phyloP scores from a whole-genome alignment of 768 basidiomycete genomes.

The Asterophora lycoperdoides region DNA sequence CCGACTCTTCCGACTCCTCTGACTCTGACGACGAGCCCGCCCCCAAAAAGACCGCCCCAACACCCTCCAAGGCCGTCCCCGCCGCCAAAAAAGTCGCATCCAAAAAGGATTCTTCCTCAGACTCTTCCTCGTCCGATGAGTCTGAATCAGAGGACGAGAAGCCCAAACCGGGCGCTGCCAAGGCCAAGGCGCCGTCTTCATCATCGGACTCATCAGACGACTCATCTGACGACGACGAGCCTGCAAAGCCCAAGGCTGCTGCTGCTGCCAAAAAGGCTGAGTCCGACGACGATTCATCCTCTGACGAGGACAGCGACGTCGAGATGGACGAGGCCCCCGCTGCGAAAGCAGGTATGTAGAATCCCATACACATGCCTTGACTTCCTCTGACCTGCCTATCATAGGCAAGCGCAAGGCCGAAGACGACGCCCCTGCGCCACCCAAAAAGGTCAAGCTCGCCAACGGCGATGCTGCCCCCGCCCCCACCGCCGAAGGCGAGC shows the following conservation, averaged over 20 bases:
- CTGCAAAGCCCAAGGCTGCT: constrained; percentile 13
- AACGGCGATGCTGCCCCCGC: constrained; percentile 49
- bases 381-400: neutral
- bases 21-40: constrained; percentile 30
- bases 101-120: constrained; percentile 7
- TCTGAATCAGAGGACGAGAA: constrained; percentile 15
- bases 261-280: constrained; percentile 26
- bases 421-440: constrained; percentile 48
- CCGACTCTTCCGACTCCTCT: constrained; percentile 28
- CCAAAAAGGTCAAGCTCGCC: constrained; percentile 81
- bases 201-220: constrained; percentile 16
- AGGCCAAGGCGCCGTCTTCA: neutral
- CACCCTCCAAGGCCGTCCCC: constrained; percentile 17
- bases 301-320: constrained; percentile 49
- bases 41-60: constrained; percentile 19
- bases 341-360: constrained; percentile 34
- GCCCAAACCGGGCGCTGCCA: constrained; percentile 18
- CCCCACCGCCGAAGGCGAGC: constrained; percentile 30
- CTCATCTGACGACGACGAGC: constrained; percentile 26
- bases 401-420: constrained; percentile 82
- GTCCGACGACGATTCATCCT: constrained; percentile 25
- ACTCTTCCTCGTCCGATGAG: constrained; percentile 8
- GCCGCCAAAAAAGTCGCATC: constrained; percentile 9
- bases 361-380: too few species aligned
- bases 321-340: constrained; percentile 45